Conservation (phyloP, 2,329 filamentous ascomycete species). For the Ophiosphaerella korrae region DNA sequence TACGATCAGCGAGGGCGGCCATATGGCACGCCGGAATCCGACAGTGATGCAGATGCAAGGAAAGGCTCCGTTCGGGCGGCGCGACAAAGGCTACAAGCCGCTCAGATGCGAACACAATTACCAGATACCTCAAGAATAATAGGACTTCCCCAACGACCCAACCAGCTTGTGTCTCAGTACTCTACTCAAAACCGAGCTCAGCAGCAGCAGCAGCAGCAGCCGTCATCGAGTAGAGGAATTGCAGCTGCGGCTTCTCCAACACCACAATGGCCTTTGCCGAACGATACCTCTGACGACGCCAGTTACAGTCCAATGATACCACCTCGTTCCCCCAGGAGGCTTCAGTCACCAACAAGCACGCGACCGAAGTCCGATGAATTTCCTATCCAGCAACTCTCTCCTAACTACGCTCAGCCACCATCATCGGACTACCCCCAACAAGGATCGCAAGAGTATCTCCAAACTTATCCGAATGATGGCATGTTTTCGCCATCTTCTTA, state of each 20-base stretch:
- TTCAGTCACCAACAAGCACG: slow-evolving; percentile 49
- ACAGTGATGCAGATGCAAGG: slow-evolving; percentile 25
- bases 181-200: slow-evolving; percentile 17
- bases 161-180: slow-evolving; percentile 38
- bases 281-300: slow-evolving; percentile 33
- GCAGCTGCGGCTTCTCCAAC: slow-evolving; percentile 36
- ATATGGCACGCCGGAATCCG: slow-evolving; percentile 32
- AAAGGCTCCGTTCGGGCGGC: slow-evolving; percentile 47
- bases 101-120: slow-evolving; percentile 33
- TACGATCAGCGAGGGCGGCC: slow-evolving; percentile 42
- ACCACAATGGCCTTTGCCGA: slow-evolving; percentile 55
- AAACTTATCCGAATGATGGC: slow-evolving; percentile 40
- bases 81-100: slow-evolving; percentile 39
- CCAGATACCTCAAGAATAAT: slow-evolving; percentile 42
- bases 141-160: slow-evolving; percentile 43
- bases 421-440: slow-evolving; percentile 30
- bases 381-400: slow-evolving; percentile 37
- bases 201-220: slow-evolving; percentile 16
- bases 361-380: slow-evolving; percentile 46
- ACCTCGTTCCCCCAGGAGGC: slow-evolving; percentile 34
- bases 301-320: slow-evolving; percentile 31
- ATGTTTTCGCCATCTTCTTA: slow-evolving; percentile 39
- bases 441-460: slow-evolving; percentile 25
- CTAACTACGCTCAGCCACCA: slow-evolving; percentile 23
- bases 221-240: slow-evolving; percentile 20